These are phyloP conservation scores for Dovyalis caffra DNA, from an alignment of 345 rosid genomes.

Conservation along the genomic window DNA sequence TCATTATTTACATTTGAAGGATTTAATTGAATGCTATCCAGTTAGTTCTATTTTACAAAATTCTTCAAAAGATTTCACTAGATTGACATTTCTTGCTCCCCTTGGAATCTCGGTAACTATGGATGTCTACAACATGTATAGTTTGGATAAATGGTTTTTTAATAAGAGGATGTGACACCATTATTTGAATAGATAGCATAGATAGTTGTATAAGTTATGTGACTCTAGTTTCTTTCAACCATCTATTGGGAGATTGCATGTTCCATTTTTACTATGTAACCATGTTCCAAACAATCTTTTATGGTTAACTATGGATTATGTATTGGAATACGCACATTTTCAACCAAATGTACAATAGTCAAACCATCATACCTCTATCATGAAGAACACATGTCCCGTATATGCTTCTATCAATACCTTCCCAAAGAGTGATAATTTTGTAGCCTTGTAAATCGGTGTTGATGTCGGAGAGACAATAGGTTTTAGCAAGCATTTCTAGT, in stretches of 20 bases:
- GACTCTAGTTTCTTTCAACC: neutral
- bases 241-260: slow-evolving; percentile 35
- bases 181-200: neutral
- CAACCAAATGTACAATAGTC: slow-evolving; percentile 19
- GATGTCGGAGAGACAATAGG: slow-evolving; percentile 15
- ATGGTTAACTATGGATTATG: slow-evolving; percentile 17
- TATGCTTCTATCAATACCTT: slow-evolving; percentile 19
- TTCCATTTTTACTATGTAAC: slow-evolving; percentile 20
- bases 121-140: neutral
- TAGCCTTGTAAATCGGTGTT: slow-evolving; percentile 28
- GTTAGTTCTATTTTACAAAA: slow-evolving; percentile 6
- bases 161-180: neutral
- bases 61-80: slow-evolving; percentile 2
- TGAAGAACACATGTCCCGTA: slow-evolving; percentile 21
- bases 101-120: neutral
- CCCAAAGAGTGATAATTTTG: slow-evolving; percentile 21
- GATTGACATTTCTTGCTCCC: neutral
- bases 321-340: slow-evolving; percentile 27
- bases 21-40: slow-evolving; percentile 11
- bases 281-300: slow-evolving; percentile 14
- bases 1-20: neutral
- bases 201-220: neutral
- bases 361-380: slow-evolving; percentile 21
- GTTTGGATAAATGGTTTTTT: neutral
- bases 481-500: slow-evolving; percentile 19